Percentiles rank a stretch among this genome's conserved stretches.
phyloP scores from a whole-genome alignment of 2,329 filamentous ascomycete species.

The Neonectria faginata region DNA sequence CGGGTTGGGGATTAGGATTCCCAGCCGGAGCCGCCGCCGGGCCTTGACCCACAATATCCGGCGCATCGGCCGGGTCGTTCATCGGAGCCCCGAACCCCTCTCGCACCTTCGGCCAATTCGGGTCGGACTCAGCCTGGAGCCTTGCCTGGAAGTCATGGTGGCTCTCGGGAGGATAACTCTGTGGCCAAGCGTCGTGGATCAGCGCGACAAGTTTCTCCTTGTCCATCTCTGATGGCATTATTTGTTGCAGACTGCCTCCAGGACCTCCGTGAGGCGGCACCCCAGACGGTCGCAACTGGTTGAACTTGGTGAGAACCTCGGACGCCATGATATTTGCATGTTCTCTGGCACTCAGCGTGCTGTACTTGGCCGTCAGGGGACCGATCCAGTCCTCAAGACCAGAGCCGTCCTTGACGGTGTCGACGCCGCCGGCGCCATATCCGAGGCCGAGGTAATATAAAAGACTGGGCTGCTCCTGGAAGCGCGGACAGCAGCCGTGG shows the following conservation, averaged over 20 bases:
- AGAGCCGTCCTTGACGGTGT: constrained; percentile 37
- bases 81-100: background rate
- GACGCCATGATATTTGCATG: background rate
- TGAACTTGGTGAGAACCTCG: background rate
- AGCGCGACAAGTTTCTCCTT: background rate
- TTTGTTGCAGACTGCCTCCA: background rate
- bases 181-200: background rate
- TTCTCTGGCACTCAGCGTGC: background rate
- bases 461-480: constrained; percentile 32
- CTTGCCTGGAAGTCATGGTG: background rate
- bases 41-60: background rate
- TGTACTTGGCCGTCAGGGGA: constrained; percentile 35
- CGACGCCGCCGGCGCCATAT: constrained; percentile 44
- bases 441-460: constrained; percentile 52
- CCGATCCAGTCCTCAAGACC: constrained; percentile 41
- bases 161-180: background rate
- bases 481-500: constrained; percentile 19
- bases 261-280: constrained; percentile 17
- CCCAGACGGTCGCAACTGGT: constrained; percentile 7
- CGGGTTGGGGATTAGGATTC: background rate
- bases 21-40: background rate
- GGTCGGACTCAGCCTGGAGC: background rate
- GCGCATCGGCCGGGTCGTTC: background rate
- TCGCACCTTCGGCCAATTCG: background rate
- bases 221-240: constrained; percentile 2